Evolutionary conservation across 306 rosid species (phyloP).

Genomic region (Dryas octopetala): DNA sequence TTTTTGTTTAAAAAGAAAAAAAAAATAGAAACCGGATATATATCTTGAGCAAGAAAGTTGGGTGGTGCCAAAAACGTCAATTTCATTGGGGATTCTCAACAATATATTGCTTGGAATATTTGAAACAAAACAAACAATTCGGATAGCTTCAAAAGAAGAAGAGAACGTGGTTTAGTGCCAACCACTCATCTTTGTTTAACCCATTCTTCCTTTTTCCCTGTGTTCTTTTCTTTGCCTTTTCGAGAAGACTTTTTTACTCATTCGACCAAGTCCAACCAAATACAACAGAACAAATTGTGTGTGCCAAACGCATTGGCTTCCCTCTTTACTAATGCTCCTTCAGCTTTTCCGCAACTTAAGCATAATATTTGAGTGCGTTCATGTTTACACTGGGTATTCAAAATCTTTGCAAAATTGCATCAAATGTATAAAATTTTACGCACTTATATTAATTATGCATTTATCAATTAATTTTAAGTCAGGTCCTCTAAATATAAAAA

Average conservation of each 20-base stretch:
- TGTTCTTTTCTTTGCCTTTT: neutral
- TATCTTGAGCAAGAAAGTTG: neutral
- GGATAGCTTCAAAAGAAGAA: slow-evolving; percentile 1
- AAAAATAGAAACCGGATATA: slow-evolving; percentile 13
- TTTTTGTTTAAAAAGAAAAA: neutral
- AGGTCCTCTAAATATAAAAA: too few species aligned
- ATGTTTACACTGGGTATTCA: too few species aligned
- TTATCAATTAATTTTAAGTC: too few species aligned
- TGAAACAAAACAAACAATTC: slow-evolving; percentile 26
- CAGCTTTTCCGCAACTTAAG: neutral
- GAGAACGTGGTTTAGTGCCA: slow-evolving; percentile 39
- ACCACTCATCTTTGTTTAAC: slow-evolving; percentile 28
- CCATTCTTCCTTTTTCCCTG: neutral
- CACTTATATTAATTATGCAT: too few species aligned
- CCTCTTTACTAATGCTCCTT: too few species aligned
- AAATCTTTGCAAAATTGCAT: too few species aligned
- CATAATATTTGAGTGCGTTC: too few species aligned
- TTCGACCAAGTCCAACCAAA: neutral
- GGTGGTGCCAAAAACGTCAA: slow-evolving; percentile 44
- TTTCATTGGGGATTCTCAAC: slow-evolving; percentile 32
- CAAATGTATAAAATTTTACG: too few species aligned
- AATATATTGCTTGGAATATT: slow-evolving; percentile 49
- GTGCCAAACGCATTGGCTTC: neutral
- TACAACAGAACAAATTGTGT: neutral
- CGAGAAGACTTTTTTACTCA: neutral